Conservation (phyloP, 2,329 filamentous ascomycete genomes). For the Stagonosporopsis chrysanthemi region DNA sequence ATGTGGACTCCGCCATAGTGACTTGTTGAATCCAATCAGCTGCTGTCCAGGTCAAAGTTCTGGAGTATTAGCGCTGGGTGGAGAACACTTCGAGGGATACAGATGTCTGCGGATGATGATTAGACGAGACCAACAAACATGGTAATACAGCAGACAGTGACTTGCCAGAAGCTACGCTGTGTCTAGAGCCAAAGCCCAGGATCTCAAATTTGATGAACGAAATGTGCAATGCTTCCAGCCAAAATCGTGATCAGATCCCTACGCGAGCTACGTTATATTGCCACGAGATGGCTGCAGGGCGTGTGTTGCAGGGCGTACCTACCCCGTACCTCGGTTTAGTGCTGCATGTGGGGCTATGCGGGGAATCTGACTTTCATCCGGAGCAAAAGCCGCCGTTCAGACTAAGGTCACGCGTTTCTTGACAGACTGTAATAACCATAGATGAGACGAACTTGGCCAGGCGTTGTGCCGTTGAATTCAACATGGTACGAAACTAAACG, state of each 20-base stretch:
- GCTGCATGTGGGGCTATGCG: constrained; percentile 2
- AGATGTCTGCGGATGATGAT: not conserved
- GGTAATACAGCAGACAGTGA: not conserved
- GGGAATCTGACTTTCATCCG: constrained; percentile 1
- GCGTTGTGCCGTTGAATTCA: not conserved
- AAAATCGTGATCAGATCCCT: not conserved
- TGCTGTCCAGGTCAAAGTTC: not conserved
- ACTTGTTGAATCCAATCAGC: not conserved
- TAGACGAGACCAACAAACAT: not conserved
- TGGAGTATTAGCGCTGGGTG: not conserved
- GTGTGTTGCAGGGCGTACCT: constrained; percentile 14
- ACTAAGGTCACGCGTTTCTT: not conserved
- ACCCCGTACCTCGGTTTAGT: not conserved
- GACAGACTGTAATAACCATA: not conserved
- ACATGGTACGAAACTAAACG: not conserved
- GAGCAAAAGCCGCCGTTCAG: not conserved
- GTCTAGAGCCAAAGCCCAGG: not conserved
- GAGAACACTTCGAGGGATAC: not conserved
- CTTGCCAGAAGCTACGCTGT: not conserved
- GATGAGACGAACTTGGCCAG: not conserved
- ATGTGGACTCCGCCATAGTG: constrained; percentile 20
- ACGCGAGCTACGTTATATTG: not conserved
- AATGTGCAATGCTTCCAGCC: not conserved
- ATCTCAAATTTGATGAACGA: not conserved
- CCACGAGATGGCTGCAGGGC: constrained; percentile 2